Evolutionary conservation across 768 basidiomycete species (phyloP), one percentile per base, ranked within the genome.

Genomic region (Zangia roseola): DNA sequence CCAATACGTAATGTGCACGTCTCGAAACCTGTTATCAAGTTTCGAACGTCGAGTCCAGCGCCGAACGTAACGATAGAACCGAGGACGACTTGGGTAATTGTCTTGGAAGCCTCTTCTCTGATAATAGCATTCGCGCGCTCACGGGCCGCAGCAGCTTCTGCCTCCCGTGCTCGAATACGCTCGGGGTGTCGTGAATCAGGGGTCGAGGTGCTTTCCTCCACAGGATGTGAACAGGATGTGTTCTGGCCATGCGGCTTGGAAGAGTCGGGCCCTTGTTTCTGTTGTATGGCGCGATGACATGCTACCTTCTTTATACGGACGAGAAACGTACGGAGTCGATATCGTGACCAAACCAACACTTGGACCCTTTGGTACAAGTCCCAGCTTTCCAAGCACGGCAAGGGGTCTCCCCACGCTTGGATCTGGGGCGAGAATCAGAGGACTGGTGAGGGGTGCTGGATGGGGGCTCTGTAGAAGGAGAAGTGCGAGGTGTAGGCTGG

Each of bases 11-110:
- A 60, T 10, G 70, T 69, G 55, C 76, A 78, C 6, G 76, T 72
- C 35, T 84, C 78, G 52, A 80, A 82, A 5, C 79, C 80, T 16
- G 75, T 69, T 23, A 79, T 59, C 25, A 81, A 52, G 26, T 67
- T 59, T 33, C 62, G 63, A 33, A 84, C 65, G n/a, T 73, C 64
- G 30, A 80, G 58, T 6, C 82, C 82, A 3, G 78, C 74, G 24
- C 69, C 69, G 35, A 70, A 82, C 3, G 78, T 78, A 17, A 79
- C 74, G 35, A 82, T 64, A 37, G 72, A 74, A 7, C 74, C 75
- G 17, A 69, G 68, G 14, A 80, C 72, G n/a, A 78, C 52, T 41
- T 70, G 71, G 45, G 65, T 74, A 10, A 74, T 68, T 2, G 70
- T 72, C 40, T 68, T 68, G 4, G 67, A 56, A 5, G 78, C 80